Conservation (phyloP, 2,329 filamentous ascomycete species). For the Fusarium siculi region DNA sequence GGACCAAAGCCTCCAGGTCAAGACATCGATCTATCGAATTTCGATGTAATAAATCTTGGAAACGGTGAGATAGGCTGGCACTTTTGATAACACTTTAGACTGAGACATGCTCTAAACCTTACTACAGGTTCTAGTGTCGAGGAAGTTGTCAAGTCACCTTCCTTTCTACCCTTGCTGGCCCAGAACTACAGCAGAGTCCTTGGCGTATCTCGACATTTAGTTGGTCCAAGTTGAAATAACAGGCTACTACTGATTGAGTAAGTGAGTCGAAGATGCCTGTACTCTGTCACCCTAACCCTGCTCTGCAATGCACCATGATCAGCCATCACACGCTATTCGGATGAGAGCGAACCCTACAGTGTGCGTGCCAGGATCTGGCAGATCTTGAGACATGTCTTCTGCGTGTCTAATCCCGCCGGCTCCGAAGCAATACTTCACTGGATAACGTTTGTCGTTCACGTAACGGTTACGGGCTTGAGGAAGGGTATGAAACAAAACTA, state of each 20-base stretch:
- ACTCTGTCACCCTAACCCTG: conserved; percentile 11
- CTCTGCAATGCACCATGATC: conserved; percentile 20
- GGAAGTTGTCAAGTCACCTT: conserved; percentile 2
- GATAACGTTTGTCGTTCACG: not conserved
- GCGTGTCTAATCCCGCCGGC: conserved; percentile 1
- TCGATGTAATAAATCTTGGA: not conserved
- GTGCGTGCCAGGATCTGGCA: not conserved
- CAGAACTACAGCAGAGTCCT: not conserved
- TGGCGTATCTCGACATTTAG: not conserved
- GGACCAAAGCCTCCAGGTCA: not conserved
- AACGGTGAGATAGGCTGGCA: not conserved
- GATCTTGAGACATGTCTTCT: conserved; percentile 22
- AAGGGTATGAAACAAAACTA: conserved; percentile 25
- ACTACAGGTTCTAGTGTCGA: not conserved
- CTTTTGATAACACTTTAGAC: not conserved
- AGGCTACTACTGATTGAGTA: conserved; percentile 19
- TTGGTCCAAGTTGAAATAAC: not conserved
- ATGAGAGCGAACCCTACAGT: conserved; percentile 8
- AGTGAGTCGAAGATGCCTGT: not conserved
- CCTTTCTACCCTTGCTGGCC: not conserved
- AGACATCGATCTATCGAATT: not conserved
- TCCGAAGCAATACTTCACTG: conserved; percentile 15
- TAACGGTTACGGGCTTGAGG: conserved; percentile 13
- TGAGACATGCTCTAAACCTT: conserved; percentile 3
- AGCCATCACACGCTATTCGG: conserved; percentile 18